phyloP scores from a whole-genome alignment of 2,329 filamentous ascomycete species.

The Colletotrichum cuscutae region DNA sequence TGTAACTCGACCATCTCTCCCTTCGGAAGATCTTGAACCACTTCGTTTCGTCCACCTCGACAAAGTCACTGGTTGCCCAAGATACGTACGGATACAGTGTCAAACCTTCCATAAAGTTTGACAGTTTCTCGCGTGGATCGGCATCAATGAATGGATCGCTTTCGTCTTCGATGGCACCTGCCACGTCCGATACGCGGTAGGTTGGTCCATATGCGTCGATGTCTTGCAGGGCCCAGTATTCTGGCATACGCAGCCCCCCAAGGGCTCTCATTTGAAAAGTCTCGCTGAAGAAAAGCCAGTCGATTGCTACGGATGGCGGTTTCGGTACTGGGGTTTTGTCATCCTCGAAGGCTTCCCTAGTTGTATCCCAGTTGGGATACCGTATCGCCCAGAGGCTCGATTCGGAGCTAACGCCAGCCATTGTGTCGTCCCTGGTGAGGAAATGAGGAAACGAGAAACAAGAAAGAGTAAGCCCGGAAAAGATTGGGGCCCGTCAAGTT shows the following conservation, averaged over 20 bases:
- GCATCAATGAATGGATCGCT: background rate
- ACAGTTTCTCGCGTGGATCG: background rate
- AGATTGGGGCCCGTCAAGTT: background rate
- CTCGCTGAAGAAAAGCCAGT: background rate
- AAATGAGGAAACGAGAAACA: too few relatives aligned
- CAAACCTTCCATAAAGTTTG: background rate
- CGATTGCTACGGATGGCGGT: background rate
- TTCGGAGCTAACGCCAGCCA: too few relatives aligned
- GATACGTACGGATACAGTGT: background rate
- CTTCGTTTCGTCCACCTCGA: constrained; percentile 12
- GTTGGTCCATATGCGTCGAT: background rate
- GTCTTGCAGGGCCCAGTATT: background rate
- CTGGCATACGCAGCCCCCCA: background rate
- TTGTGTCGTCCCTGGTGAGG: too few relatives aligned
- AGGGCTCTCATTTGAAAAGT: background rate
- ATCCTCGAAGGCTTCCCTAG: background rate
- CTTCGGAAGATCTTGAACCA: constrained; percentile 19
- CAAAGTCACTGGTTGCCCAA: background rate
- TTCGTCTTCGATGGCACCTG: background rate
- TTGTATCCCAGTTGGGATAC: background rate
- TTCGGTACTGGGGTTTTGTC: background rate
- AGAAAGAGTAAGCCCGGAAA: background rate
- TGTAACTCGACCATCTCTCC: constrained; percentile 3
- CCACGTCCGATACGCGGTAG: background rate
- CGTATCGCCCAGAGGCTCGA: background rate